Evolutionary conservation across 2,329 filamentous ascomycete genomes (phyloP).

Genomic region (Sarocladium oryzae): DNA sequence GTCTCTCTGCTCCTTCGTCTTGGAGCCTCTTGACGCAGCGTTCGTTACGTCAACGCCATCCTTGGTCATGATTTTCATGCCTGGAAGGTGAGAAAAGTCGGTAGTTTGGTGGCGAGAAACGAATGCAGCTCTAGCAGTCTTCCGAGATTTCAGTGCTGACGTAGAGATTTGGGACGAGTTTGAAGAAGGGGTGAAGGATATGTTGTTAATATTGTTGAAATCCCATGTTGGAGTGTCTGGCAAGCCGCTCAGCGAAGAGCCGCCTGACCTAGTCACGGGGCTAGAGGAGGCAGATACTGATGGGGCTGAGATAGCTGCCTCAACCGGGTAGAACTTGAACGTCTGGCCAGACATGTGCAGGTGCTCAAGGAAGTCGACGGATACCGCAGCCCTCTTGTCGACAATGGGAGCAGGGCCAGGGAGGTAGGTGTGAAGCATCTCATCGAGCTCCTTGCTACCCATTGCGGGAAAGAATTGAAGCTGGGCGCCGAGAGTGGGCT

Average conservation of each 20-base stretch:
- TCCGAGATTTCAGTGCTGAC: constrained; percentile 13
- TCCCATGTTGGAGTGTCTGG: constrained; percentile 42
- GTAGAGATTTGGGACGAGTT: constrained; percentile 23
- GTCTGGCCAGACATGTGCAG: constrained; percentile 46
- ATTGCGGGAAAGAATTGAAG: constrained; percentile 63
- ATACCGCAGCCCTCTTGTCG: constrained; percentile 52
- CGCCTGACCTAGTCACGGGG: constrained; percentile 31
- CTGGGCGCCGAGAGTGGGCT: constrained; percentile 48
- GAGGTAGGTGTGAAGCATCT: constrained; percentile 52
- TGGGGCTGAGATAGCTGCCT: constrained; percentile 23
- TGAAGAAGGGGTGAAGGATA: constrained; percentile 22
- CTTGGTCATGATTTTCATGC: constrained; percentile 62
- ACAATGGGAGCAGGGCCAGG: constrained; percentile 44
- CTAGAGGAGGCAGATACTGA: constrained; percentile 1
- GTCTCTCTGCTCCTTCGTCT: constrained; percentile 62
- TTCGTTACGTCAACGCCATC: constrained; percentile 58
- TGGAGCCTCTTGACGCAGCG: constrained; percentile 54
- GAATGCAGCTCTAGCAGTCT: not conserved
- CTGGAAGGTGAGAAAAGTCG: constrained; percentile 49
- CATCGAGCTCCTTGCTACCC: constrained; percentile 53
- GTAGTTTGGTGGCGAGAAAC: constrained; percentile 22
- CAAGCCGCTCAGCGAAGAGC: constrained; percentile 41
- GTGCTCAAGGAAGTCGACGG: constrained; percentile 54
- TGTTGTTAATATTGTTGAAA: constrained; percentile 41
- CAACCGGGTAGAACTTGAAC: constrained; percentile 55